Evolutionary conservation across 306 rosid genomes (phyloP).

Genomic region (Oxytropis ochrocephala): DNA sequence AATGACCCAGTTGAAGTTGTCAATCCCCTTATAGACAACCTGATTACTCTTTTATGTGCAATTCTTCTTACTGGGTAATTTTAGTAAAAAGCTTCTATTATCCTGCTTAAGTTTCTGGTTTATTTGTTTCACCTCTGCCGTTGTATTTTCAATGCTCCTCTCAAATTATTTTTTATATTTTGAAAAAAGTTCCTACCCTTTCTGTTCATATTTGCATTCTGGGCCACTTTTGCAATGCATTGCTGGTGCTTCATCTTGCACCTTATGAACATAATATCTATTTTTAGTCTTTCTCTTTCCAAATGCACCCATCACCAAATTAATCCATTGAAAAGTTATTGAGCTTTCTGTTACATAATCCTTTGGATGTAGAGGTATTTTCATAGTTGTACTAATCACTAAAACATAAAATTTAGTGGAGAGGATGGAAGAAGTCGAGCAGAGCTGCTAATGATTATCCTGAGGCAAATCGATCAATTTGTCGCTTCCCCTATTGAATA

Average conservation of each 20-base stretch:
- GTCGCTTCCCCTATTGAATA: conserved; percentile 78
- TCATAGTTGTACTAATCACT: conserved; percentile 26
- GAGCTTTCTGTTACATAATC: neutral
- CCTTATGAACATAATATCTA: neutral
- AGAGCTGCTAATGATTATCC: conserved; percentile 72
- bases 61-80: conserved; percentile 91
- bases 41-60: conserved; percentile 86
- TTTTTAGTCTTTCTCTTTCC: conserved; percentile 3
- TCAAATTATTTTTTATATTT: neutral
- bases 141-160: conserved; percentile 2
- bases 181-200: neutral
- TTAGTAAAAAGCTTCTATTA: neutral
- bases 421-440: conserved; percentile 99
- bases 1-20: conserved; percentile 86
- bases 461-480: conserved; percentile 91
- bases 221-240: neutral
- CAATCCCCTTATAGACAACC: conserved; percentile 76
- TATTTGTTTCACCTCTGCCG: neutral
- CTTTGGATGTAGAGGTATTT: neutral
- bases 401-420: conserved; percentile 53
- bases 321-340: neutral
- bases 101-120: conserved; percentile 6
- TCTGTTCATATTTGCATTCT: neutral
- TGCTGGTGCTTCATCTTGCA: neutral
- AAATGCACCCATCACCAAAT: neutral